phyloP scores from a whole-genome alignment of 2,329 filamentous ascomycete genomes.

The Talaromyces islandicus region DNA sequence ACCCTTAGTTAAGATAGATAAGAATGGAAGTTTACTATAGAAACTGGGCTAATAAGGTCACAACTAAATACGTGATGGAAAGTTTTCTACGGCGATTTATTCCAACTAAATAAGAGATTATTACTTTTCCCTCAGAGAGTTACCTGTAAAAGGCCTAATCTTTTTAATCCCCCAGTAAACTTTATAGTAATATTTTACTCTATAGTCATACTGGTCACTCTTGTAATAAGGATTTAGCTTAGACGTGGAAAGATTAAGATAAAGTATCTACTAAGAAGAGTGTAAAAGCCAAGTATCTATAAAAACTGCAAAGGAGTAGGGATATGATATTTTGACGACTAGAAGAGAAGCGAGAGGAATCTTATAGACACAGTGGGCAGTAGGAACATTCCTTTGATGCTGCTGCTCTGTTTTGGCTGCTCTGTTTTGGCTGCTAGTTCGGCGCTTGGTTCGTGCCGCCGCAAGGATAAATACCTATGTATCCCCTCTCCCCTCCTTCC shows the following conservation, averaged over 20 bases:
- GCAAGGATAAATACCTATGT: neutral
- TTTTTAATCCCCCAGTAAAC: neutral
- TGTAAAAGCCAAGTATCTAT: neutral
- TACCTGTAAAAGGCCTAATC: neutral
- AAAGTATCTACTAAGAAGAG: neutral
- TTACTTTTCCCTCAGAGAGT: neutral
- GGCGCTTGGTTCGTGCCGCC: neutral
- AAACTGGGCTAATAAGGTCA: constrained; percentile 14
- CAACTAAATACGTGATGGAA: constrained; percentile 17
- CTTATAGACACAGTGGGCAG: neutral
- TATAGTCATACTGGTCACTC: neutral
- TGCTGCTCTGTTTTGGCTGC: too few relatives aligned
- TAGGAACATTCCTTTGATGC: neutral
- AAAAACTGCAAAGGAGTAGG: neutral
- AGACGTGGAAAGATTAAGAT: neutral
- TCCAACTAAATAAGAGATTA: neutral
- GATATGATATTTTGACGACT: neutral
- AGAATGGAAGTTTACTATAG: constrained; percentile 9
- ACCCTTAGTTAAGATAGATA: constrained; percentile 2
- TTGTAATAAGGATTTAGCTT: neutral
- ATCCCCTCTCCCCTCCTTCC: neutral
- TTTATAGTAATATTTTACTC: neutral
- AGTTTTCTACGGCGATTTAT: constrained; percentile 19
- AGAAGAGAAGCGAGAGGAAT: neutral
- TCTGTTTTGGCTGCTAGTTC: too few relatives aligned